phyloP scores from a whole-genome alignment of 345 rosid species.

The Iberis pinnata region DNA sequence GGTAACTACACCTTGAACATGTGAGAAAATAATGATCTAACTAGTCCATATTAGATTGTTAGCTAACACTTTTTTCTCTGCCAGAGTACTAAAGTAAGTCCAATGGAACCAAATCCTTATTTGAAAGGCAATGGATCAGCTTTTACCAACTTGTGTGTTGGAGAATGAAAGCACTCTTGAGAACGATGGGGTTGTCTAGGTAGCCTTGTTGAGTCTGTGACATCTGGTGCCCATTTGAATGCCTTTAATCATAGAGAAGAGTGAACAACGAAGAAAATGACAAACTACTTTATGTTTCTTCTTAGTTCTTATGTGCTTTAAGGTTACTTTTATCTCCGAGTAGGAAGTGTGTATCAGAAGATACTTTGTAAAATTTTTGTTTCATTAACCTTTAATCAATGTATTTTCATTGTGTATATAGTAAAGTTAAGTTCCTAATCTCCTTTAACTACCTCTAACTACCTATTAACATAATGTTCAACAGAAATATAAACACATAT shows the following conservation, averaged over 20 bases:
- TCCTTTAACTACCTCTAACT: too few species aligned
- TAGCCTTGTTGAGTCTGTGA: slow-evolving; percentile 57
- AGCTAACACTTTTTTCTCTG: background rate
- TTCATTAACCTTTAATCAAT: too few species aligned
- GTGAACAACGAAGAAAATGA: slow-evolving; percentile 32
- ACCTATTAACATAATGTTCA: too few species aligned
- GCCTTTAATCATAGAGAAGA: slow-evolving; percentile 61
- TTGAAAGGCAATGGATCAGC: slow-evolving; percentile 53
- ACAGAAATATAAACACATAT: too few species aligned
- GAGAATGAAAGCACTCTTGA: slow-evolving; percentile 75
- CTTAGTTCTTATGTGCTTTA: too few species aligned
- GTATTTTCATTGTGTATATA: too few species aligned
- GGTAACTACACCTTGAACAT: slow-evolving; percentile 44
- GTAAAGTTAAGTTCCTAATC: too few species aligned
- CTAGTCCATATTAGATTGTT: background rate
- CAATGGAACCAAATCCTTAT: slow-evolving; percentile 83
- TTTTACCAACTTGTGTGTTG: slow-evolving; percentile 64
- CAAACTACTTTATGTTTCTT: too few species aligned
- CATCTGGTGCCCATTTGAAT: slow-evolving; percentile 82
- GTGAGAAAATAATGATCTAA: slow-evolving; percentile 30
- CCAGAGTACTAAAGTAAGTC: slow-evolving; percentile 46
- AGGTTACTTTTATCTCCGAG: too few species aligned
- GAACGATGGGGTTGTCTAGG: slow-evolving; percentile 83
- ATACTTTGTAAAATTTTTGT: too few species aligned
- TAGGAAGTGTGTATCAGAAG: too few species aligned